Evolutionary conservation across 2,329 filamentous ascomycete genomes (phyloP), one percentile per base, ranked within the genome.

Genomic region (Magnaporthiopsis poae): DNA sequence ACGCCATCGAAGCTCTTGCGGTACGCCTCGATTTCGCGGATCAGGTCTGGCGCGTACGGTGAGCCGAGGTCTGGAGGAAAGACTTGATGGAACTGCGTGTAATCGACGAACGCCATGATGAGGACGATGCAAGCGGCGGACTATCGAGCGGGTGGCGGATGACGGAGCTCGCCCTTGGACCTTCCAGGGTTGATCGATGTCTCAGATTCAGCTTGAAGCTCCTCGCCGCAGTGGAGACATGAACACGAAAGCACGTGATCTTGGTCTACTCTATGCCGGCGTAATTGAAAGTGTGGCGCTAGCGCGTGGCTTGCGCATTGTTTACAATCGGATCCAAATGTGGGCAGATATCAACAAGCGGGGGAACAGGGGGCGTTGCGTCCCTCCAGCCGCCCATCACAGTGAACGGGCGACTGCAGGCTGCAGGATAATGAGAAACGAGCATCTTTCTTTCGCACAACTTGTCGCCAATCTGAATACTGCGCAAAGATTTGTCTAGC

Each of bases 1-100:
- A 84, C 80, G 70, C 89, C 88, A 68, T 88, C 86, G 27, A 92
- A 81, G 63, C 78, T 83, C 72, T 88, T 89, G 71, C 90, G 88
- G 73, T 86, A 86, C 36, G 81, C 78, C 68, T 89, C 82, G 66
- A 92, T 90, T 63, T 86, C 83, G 63, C 88, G 82, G 66, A 86
- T 78, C 39, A 83, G 76, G 68, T 83, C 82, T 67, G 85, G 81
- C 72, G 87, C 84, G 75, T 90, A 91, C 2, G 84, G 82, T 67
- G 86, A 85, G 5, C 84, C 82, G 7, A 82, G 78, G 66, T 86
- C 82, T 60, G 84, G 80, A 29, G 81, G 81, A 70, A 94, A 95
- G 1, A 92, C 85, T 11, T 84, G 80, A 29, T 89, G 82, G 68
- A 91, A 91, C 52, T 88, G 82, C 31, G 85, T 82, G 75, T 88